Base-by-base conservation (phyloP, 2,329 filamentous ascomycete genomes). In the Cytospora chrysosperma region DNA sequence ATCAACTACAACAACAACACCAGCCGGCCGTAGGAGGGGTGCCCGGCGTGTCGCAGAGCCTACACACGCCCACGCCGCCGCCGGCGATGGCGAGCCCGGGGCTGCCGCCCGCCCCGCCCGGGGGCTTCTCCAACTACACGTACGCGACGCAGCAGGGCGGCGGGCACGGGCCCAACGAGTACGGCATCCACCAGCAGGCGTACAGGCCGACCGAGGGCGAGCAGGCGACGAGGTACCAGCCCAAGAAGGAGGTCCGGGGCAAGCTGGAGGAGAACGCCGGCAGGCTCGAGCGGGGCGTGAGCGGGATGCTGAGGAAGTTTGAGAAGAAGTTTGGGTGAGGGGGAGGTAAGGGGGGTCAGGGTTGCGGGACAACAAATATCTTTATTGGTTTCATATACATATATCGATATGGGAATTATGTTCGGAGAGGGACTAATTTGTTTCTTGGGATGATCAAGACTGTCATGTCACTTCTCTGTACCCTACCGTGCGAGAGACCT, bases 241-340 rank as follows among this genome's bases (percentile, higher is more conserved):
- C 75, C 5, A 82, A 81, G 71, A 74, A 75, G 61, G 81, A 85
- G 62, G 71, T 74, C 4, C 74, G 76, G 65, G 83, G 76, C 8
- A 85, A 82, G 72, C 74, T 92, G 32, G 89, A 90, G 70, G 84
- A 87, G 72, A 83, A 85, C 65, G 85, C 88, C 0, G 86, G 85
- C 30, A 82, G 85, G 69, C 70, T 92, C 37, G 90, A 93, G 77
- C 87, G 86, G 73, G 87, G 88, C 1, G 84, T 92, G 5, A 84
- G 85, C 30, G 86, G 87, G 8, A 88, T 92, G 79, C 75, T 93
- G 68, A 92, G 89, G 82, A 91, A 88, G 77, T 82, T 93, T 75
- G 90, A 93, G 78, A 92, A 91, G 85, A 90, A 86, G 72, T 88
- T 89, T 76, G 82, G 81, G 0, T 86, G 70, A 74, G 57, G 19